Evolutionary conservation across 768 basidiomycete genomes (phyloP), one percentile per base, ranked within the genome.

Genomic region (Coprinellus micaceus): DNA sequence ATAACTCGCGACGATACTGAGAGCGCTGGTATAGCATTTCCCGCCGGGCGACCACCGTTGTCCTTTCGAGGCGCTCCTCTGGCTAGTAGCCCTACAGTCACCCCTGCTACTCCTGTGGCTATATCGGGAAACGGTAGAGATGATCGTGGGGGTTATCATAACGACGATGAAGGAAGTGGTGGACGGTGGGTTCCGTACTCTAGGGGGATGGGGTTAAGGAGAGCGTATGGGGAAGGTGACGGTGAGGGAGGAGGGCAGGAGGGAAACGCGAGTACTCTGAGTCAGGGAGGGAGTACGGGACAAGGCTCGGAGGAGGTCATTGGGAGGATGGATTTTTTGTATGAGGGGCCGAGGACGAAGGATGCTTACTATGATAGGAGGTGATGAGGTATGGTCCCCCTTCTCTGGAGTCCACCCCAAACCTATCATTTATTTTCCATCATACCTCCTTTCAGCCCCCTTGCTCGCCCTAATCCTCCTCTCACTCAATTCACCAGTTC

Each of bases 221-320:
- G 63, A 15, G 58, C 60, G 4, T 65, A 65, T 19, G 40, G 40
- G 7, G 40, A 43, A 17, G 40, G 40, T 17, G n/a, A 5, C n/a
- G 13, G 40, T 17, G n/a, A 5, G 6, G 13, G 7, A 17, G 10
- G 6, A 6, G 13, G 15, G 10, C 40, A 5, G n/a, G 40, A 43
- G 40, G 46, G 22, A 11, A 46, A 29, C 54, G 64, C 63, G 28
- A 68, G 67, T 39, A 67, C 62, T 2, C 49, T 65, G 37, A 67
- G 55, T 44, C 60, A 58, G 30, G 66, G 69, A 47, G 65, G 66
- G 11, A 60, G 53, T 47, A 61, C 58, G 46, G 68, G 70, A 46
- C 73, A 72, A 67, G 80, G 71, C 50, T 79, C 70, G 61, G 78
- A 76, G 59, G 82, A 85, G 68, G 81, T 84, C 6, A 72, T 85